phyloP scores from a whole-genome alignment of 768 basidiomycete genomes.

The Mrakia gelida region DNA sequence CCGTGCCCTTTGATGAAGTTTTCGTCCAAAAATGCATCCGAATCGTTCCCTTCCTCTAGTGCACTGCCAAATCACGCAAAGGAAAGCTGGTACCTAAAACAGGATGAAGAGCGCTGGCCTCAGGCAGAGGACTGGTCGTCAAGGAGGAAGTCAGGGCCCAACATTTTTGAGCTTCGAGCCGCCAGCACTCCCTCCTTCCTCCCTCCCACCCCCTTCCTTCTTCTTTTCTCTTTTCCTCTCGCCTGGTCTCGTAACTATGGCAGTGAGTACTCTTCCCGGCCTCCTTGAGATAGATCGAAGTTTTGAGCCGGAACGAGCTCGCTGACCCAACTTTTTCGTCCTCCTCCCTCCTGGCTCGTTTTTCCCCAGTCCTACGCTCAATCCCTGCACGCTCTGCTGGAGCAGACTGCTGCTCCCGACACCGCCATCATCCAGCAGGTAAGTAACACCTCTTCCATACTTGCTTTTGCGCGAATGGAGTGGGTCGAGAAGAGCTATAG shows the following conservation, averaged over 20 bases:
- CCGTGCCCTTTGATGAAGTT: too few relatives aligned
- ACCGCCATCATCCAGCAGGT: constrained; percentile 85
- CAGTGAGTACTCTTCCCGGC: neutral
- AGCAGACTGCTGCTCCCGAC: constrained; percentile 81
- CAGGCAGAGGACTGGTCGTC: too few relatives aligned
- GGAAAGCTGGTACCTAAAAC: too few relatives aligned
- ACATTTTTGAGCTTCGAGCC: neutral
- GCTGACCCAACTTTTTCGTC: neutral
- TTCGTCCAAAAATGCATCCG: too few relatives aligned
- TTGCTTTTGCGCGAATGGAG: neutral
- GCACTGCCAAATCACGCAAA: too few relatives aligned
- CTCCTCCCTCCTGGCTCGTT: neutral
- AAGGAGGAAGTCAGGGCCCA: too few relatives aligned
- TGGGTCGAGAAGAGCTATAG: neutral
- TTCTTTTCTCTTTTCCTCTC: constrained; percentile 12
- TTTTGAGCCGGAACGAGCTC: neutral
- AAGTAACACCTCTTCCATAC: constrained; percentile 43
- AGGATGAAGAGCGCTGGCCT: too few relatives aligned
- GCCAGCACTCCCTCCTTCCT: neutral
- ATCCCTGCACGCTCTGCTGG: constrained; percentile 74
- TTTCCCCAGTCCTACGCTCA: constrained; percentile 45
- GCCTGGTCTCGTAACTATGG: constrained; percentile 3
- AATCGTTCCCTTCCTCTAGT: too few relatives aligned
- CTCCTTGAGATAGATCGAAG: neutral
- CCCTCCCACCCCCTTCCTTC: neutral